Conservation (phyloP, 495 filamentous ascomycete genomes). For the Letharia columbiana region DNA sequence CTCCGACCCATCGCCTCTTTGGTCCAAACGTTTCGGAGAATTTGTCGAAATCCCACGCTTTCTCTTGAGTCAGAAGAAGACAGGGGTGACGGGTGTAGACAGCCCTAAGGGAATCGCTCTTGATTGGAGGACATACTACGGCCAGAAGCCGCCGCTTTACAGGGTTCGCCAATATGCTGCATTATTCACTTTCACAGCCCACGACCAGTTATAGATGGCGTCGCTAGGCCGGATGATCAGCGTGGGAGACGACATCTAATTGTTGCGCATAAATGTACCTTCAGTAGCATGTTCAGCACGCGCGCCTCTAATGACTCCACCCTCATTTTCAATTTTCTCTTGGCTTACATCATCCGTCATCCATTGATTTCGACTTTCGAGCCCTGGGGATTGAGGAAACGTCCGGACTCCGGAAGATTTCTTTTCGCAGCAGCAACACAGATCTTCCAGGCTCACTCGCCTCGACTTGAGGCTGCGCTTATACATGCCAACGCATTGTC, state of each 20-base stretch:
- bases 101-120: slow-evolving; percentile 7
- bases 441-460: not conserved
- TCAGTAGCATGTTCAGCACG: slow-evolving; percentile 2
- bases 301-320: not conserved
- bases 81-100: slow-evolving; percentile 2
- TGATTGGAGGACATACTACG: slow-evolving; percentile 7
- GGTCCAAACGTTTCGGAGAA: slow-evolving; percentile 11
- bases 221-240: slow-evolving; percentile 8
- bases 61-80: slow-evolving; percentile 8
- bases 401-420: not conserved
- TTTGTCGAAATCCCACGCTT: slow-evolving; percentile 17
- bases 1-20: not conserved
- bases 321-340: not conserved
- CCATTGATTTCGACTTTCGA: too few species aligned
- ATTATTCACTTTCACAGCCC: not conserved
- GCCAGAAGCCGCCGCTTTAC: slow-evolving; percentile 8
- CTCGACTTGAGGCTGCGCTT: not conserved
- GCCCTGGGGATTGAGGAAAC: not conserved
- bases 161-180: slow-evolving; percentile 6
- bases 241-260: slow-evolving; percentile 11
- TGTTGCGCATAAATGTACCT: slow-evolving; percentile 16
- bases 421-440: not conserved
- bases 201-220: slow-evolving; percentile 3
- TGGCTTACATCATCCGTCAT: not conserved
- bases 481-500: slow-evolving; percentile 11